These are phyloP conservation scores for Talaromyces proteolyticus DNA, from an alignment of 495 filamentous ascomycete genomes.

Conservation along the genomic window DNA sequence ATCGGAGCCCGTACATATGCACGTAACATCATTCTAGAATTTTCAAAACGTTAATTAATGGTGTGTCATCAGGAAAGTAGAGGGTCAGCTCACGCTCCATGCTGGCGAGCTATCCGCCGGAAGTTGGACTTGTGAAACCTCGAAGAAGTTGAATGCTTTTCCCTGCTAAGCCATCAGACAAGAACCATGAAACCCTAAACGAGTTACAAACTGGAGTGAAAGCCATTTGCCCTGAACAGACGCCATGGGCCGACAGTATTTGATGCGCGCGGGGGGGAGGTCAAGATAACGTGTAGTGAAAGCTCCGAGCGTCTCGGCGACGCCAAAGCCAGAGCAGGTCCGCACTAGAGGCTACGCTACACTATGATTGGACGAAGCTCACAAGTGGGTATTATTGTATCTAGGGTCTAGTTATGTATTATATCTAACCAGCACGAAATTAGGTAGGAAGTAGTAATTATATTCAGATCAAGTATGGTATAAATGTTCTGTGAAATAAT, in stretches of 20 bases:
- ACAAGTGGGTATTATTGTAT: too few relatives aligned
- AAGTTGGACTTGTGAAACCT: constrained; percentile 77
- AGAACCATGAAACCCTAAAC: neutral
- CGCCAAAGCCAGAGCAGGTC: too few relatives aligned
- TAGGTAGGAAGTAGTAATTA: too few relatives aligned
- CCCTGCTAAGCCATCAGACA: constrained; percentile 50
- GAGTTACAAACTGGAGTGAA: constrained; percentile 35
- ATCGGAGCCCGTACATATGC: constrained; percentile 79
- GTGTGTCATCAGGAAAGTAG: constrained; percentile 28
- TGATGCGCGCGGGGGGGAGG: constrained; percentile 9
- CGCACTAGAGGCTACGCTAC: too few relatives aligned
- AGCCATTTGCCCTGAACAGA: constrained; percentile 33
- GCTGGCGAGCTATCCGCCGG: constrained; percentile 62
- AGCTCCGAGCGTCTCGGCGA: too few relatives aligned
- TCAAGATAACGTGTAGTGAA: neutral
- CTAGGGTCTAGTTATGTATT: too few relatives aligned
- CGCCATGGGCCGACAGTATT: constrained; percentile 23
- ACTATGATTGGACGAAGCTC: neutral
- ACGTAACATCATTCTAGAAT: constrained; percentile 54
- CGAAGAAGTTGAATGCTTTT: constrained; percentile 99
- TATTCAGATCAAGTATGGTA: too few relatives aligned
- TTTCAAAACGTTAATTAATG: neutral
- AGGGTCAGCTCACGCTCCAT: constrained; percentile 50
- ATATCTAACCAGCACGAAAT: too few relatives aligned
- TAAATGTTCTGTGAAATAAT: too few relatives aligned